Base-by-base conservation (phyloP, 257 asterid genomes). In the Haberlea rhodopensis region DNA sequence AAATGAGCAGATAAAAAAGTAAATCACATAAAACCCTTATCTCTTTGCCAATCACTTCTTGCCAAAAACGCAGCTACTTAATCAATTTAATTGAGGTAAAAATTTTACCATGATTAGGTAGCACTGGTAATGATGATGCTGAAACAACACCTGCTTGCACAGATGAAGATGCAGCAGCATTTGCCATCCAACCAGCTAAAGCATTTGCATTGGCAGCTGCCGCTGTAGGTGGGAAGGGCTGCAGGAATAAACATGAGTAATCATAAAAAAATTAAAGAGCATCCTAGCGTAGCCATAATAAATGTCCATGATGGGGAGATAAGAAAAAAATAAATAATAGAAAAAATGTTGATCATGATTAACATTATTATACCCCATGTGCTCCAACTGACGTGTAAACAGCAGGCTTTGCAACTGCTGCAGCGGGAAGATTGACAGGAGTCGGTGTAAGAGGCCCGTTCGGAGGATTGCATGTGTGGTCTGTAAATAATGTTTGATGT, bases 151-250 rank as follows among this genome's bases (percentile, higher is more conserved):
- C 96, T 63, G 99, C 96, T 80, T 92, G 99, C 70, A 87, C 95
- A 66, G 99, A 92, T 54, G 97, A 82, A 69, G 99, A 84, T 59
- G 91, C 99, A 80, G 95, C 83, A 51, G 97, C 99, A 72, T 84
- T 92, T 61, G 87, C 91, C 99, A 89, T 92, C 99, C 99, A 92
- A 59, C 99, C 96, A 49, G 97, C 96, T 71, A 92, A 80, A 70
- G 91, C 97, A 75, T 80, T 89, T 63, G 99, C 96, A 79, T 80
- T 89, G 66, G 96, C 90, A 25, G 89, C 81, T 19, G 87, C 84
- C 0, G 87, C 90, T 48, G 96, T 71, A 53, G 96, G 94, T 66
- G 96, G 99, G 65, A 92, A 92, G 40, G 95, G 88, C 99, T 92
- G 81, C 81, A 70, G 75, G 79, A 82, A 59, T 53, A 54, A 46